phyloP scores from a whole-genome alignment of 1,284 basidiomycete genomes.

The Cystobasidium slooffiae region DNA sequence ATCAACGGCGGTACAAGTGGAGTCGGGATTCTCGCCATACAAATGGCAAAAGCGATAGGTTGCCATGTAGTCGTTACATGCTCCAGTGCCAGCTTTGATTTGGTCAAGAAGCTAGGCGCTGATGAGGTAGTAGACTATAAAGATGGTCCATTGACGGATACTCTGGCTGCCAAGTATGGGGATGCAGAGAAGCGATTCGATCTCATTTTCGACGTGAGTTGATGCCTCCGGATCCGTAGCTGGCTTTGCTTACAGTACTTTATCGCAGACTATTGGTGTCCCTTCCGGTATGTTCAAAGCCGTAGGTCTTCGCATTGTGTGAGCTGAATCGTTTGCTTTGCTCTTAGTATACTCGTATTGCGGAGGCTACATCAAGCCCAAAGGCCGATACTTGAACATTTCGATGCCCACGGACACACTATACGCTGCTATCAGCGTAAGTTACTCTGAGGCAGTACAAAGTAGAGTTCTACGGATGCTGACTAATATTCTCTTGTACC shows the following conservation, averaged over 20 bases:
- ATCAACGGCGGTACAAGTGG: constrained; percentile 70
- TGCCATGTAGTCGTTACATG: constrained; percentile 65
- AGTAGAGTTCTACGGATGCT: background rate
- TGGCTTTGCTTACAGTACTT: constrained; percentile 50
- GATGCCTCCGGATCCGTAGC: constrained; percentile 47
- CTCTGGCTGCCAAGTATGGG: constrained; percentile 58
- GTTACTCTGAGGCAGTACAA: background rate
- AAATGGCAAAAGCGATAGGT: constrained; percentile 67
- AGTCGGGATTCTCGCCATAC: constrained; percentile 68
- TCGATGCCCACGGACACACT: constrained; percentile 53
- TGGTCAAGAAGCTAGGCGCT: constrained; percentile 60
- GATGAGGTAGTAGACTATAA: constrained; percentile 67
- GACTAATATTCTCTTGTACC: too few species aligned
- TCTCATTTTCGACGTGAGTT: constrained; percentile 48
- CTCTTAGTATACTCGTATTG: constrained; percentile 17
- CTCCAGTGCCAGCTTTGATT: constrained; percentile 63
- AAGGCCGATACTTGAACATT: constrained; percentile 58
- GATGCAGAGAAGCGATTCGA: constrained; percentile 54
- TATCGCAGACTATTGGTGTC: constrained; percentile 30
- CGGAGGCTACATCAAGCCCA: constrained; percentile 50
- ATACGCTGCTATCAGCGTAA: constrained; percentile 6
- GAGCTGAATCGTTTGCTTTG: too few species aligned
- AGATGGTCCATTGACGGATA: constrained; percentile 60
- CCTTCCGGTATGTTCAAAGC: constrained; percentile 9
- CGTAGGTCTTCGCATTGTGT: too few species aligned